Base-by-base conservation (phyloP, 495 filamentous ascomycete genomes). In the Lophiotrema nucula region DNA sequence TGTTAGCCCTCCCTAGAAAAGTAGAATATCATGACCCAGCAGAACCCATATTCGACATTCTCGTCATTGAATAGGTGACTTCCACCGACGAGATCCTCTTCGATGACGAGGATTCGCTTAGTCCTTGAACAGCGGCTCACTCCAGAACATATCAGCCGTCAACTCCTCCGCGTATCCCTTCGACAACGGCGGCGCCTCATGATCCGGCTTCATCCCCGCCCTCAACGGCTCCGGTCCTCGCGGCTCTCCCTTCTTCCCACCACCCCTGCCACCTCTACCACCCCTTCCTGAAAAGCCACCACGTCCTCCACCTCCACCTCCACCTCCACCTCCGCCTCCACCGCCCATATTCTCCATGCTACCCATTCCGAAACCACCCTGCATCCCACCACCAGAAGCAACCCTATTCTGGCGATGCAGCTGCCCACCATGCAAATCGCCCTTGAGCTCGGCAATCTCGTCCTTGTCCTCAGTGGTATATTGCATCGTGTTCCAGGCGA, bases 391-490 rank as follows among this genome's bases (percentile, higher is more conserved):
- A 35, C 31, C 31, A 35, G 31, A 8, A 8, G 31, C 31, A 8
- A 35, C 31, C 26, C 59, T 42, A 48, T 61, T 61, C 23, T 8
- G 19, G 8, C 58, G 49, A 47, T 61, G 58, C 39, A 61, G 22
- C 51, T 61, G 58, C 18, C 58, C 58, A 13, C 43, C 49, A 25
- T 62, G 59, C 19, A 62, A 31, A 22, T 51, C 46, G 35, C 47
- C 59, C 41, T 62, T 56, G 2, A 42, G 10, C 44, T 56, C 59
- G 26, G 37, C 53, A 1, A 21, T 25, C n/a, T 28, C 53, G 53
- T 62, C 33, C 1, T 22, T 15, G 19, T 62, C 53, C 11, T 38
- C 53, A 3, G 27, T 37, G 4, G 25, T 52, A 24, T 48, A 45
- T 22, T 22, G 26, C 23, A 57, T 10, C 1, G 38, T 35, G 21